Percentiles rank a stretch among this genome's conserved stretches.
Evolutionary conservation across 352 stramenopile genomes (phyloP).

Genomic region (Phytophthora sansomeana): DNA sequence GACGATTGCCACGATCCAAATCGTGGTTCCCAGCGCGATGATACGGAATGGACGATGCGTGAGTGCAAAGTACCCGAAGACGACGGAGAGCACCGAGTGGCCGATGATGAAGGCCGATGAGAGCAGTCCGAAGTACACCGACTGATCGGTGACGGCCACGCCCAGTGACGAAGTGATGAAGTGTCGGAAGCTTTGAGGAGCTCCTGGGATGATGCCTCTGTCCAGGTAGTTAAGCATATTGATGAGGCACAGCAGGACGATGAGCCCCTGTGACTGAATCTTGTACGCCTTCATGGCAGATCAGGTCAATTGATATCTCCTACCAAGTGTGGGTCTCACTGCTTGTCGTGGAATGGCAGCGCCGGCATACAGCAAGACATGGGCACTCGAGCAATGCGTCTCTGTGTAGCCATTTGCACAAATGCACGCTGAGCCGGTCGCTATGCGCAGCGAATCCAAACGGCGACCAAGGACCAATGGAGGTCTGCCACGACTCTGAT

Average conservation of each 20-base stretch:
- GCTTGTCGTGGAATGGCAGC: slow-evolving; percentile 14
- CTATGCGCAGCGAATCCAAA: not conserved
- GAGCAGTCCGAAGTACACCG: slow-evolving; percentile 66
- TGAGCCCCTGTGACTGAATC: slow-evolving; percentile 34
- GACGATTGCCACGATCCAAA: slow-evolving; percentile 81
- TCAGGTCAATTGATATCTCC: too few species aligned
- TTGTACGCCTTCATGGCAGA: slow-evolving; percentile 14
- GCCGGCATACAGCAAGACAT: not conserved
- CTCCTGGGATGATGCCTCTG: slow-evolving; percentile 93
- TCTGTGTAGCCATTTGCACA: slow-evolving; percentile 9
- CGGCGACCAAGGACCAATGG: slow-evolving; percentile 13
- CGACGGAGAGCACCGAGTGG: slow-evolving; percentile 75
- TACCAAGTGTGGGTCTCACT: not conserved
- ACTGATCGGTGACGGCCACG: slow-evolving; percentile 38
- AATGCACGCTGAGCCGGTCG: not conserved
- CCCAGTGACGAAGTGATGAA: slow-evolving; percentile 70
- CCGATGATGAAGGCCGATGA: slow-evolving; percentile 89
- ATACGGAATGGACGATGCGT: slow-evolving; percentile 77
- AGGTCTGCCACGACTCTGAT: slow-evolving; percentile 11
- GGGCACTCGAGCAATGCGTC: not conserved
- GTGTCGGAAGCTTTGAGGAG: slow-evolving; percentile 61
- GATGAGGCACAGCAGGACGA: slow-evolving; percentile 82
- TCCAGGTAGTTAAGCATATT: slow-evolving; percentile 95
- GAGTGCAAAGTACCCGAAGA: slow-evolving; percentile 73
- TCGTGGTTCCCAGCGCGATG: slow-evolving; percentile 66